Base-by-base conservation (phyloP, 2,329 filamentous ascomycete species). In the Microsporum audouinii region DNA sequence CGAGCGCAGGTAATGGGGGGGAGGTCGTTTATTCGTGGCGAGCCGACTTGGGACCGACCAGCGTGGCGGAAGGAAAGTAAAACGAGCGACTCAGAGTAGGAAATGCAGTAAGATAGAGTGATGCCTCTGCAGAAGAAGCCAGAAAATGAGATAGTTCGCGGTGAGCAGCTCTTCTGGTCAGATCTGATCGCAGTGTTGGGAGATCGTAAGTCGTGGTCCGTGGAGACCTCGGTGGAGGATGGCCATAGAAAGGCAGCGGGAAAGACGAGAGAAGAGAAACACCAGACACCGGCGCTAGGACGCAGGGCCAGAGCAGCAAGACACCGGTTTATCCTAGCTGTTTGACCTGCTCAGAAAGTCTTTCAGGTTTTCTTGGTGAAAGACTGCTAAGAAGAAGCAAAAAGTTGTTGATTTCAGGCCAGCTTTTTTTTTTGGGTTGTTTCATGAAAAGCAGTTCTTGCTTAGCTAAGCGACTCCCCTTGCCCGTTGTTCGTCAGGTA, bases 171-270 rank as follows among this genome's bases (percentile, higher is more conserved):
- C 51, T 34, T 3, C 31, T 17, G 29, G 31, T 55, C 31, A 55
- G 31, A 55, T 55, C 6, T 27, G 39, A 43, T n/a, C 36, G 34
- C 29, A 8, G 23, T 57, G 6, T 8, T 8, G 38, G 12, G 38
- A 57, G 38, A 39, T 57, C 36, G 55, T 57, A 57, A 41, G 55
- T 29, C 34, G 55, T 39, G 55, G 55, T 43, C 36, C 36, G 36
- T 34, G 36, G 36, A 43, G 55, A 57, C 55, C 55, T 17, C 14
- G 36, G 55, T 57, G 36, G 55, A 57, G 55, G 55, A 57, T n/a
- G 55, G 55, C 55, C 55, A 57, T 57, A 57, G 55, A 57, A 23
- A 17, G 55, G 55, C n/a, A 23, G 27, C 55, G 8, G 55, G 17
- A 23, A 10, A 23, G 36, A 33, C 10, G 31, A 41, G n/a, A 8